phyloP scores from a whole-genome alignment of 208 protist species.

The Leishmania martiniquensis region DNA sequence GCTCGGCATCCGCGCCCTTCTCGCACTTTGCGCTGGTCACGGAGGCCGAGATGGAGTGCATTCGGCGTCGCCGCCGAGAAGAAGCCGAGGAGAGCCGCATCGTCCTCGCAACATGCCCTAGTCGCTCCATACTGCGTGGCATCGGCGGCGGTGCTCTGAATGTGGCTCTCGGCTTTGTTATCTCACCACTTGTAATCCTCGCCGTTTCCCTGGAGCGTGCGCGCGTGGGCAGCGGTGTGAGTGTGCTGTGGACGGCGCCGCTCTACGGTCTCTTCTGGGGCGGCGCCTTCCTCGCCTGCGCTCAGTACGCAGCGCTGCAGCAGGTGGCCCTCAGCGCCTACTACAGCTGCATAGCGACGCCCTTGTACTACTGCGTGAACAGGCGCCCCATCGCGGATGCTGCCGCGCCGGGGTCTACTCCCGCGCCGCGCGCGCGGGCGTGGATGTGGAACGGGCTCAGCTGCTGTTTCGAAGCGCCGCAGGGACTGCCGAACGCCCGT shows the following conservation, averaged over 20 bases:
- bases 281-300: constrained; percentile 51
- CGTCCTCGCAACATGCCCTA: constrained; percentile 70
- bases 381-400: constrained; percentile 17
- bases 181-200: constrained; percentile 71
- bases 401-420: constrained; percentile 12
- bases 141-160: constrained; percentile 59
- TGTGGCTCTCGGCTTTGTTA: constrained; percentile 41
- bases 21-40: constrained; percentile 65
- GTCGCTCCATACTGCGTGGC: constrained; percentile 45
- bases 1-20: background rate
- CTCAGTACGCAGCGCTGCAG: constrained; percentile 74
- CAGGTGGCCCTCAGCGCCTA: constrained; percentile 62
- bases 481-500: constrained; percentile 16
- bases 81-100: constrained; percentile 73
- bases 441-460: constrained; percentile 39
- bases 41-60: constrained; percentile 70
- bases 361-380: constrained; percentile 54
- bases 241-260: constrained; percentile 38
- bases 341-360: constrained; percentile 41
- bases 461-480: constrained; percentile 50
- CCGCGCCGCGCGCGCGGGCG: constrained; percentile 24
- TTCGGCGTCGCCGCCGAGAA: constrained; percentile 50
- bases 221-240: constrained; percentile 30
- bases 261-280: constrained; percentile 63
- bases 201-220: constrained; percentile 64